Conservation (phyloP, 2,329 filamentous ascomycete species). For the Beauveria asiatica region DNA sequence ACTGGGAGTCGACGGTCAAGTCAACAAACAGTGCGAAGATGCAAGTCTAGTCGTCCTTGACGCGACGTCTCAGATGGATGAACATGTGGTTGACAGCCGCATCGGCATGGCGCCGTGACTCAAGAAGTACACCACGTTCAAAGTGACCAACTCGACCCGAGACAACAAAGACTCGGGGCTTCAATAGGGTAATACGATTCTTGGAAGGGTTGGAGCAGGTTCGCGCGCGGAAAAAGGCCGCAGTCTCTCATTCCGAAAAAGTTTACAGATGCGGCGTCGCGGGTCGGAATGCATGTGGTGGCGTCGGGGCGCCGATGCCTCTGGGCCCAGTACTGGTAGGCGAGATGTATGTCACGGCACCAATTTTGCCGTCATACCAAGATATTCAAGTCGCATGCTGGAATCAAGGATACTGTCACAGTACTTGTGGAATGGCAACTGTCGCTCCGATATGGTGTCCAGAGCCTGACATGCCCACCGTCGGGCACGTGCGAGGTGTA, state of each 20-base stretch:
- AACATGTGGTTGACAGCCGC: too few species aligned
- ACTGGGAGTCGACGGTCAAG: too few species aligned
- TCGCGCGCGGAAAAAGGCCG: not conserved
- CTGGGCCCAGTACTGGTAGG: not conserved
- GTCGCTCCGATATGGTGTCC: not conserved
- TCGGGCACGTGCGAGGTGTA: not conserved
- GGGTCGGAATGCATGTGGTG: not conserved
- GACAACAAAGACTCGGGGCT: too few species aligned
- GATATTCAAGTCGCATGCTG: not conserved
- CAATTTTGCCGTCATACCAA: not conserved
- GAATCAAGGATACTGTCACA: not conserved
- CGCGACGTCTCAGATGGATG: too few species aligned
- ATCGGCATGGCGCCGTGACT: too few species aligned
- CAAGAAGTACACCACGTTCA: too few species aligned
- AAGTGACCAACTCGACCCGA: too few species aligned
- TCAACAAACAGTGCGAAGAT: too few species aligned
- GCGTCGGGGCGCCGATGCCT: not conserved
- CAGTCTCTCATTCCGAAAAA: not conserved
- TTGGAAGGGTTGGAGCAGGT: not conserved
- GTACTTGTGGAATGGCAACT: not conserved
- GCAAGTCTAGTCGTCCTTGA: not conserved
- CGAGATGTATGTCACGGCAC: not conserved
- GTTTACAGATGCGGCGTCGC: too few species aligned
- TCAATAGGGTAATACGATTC: too few species aligned
- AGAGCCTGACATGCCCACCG: not conserved